Conservation (phyloP, 2,329 filamentous ascomycete species). For the Monosporascus sp. region DNA sequence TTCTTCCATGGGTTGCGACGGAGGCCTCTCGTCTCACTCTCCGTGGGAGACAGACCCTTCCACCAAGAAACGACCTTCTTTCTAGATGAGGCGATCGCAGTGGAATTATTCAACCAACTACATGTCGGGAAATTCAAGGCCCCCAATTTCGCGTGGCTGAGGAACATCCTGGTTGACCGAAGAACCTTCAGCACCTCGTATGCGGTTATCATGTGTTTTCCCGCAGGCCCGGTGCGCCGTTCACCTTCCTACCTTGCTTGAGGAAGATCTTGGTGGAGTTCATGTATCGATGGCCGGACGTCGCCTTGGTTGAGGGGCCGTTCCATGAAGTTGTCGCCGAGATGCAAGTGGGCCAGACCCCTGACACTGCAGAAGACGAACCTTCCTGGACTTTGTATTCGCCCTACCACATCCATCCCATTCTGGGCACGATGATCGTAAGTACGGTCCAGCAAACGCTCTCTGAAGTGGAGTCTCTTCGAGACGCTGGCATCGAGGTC, state of each 20-base stretch:
- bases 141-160: not conserved
- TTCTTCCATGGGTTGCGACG: constrained; percentile 1
- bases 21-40: not conserved
- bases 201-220: not conserved
- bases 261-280: constrained; percentile 2
- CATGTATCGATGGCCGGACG: not conserved
- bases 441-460: not conserved
- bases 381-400: not conserved
- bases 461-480: not conserved
- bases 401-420: not conserved
- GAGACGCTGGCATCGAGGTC: constrained; percentile 1
- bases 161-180: constrained; percentile 1
- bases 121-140: not conserved
- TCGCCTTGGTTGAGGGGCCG: constrained; percentile 1
- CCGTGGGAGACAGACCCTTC: not conserved
- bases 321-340: constrained; percentile 4
- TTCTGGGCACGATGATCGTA: not conserved
- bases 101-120: not conserved
- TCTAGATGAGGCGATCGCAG: not conserved
- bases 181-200: constrained; percentile 2
- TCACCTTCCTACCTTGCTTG: not conserved
- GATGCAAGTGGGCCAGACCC: not conserved
- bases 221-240: not conserved
- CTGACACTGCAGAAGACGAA: not conserved
- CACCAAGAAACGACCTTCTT: constrained; percentile 3